These are phyloP conservation scores for Oryza meyeriana DNA, from an alignment of 176 grass and related monocot genomes.

Conservation along the genomic window DNA sequence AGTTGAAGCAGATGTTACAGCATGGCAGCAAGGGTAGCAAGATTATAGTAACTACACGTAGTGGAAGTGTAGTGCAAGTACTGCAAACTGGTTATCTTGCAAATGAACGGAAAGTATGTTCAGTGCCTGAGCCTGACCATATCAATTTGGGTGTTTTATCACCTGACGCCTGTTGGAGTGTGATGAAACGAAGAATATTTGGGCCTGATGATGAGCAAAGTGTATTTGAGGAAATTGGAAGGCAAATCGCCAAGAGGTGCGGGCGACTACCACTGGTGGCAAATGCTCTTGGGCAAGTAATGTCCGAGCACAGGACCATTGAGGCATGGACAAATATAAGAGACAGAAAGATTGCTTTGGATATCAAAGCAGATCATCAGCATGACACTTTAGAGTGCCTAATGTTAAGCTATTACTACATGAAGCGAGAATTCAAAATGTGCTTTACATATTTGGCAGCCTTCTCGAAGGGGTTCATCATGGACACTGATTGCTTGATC, in stretches of 20 bases:
- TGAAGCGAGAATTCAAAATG: constrained; percentile 30
- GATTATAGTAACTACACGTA: not conserved
- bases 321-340: constrained; percentile 35
- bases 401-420: constrained; percentile 44
- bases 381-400: constrained; percentile 21
- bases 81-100: not conserved
- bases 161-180: not conserved
- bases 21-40: not conserved
- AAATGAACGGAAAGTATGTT: not conserved
- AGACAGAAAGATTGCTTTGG: not conserved
- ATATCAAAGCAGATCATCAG: no score
- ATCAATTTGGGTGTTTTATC: not conserved
- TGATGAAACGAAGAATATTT: not conserved
- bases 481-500: constrained; percentile 35
- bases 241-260: constrained; percentile 31
- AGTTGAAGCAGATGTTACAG: not conserved
- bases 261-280: constrained; percentile 41
- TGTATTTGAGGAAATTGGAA: constrained; percentile 13
- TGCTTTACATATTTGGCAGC: constrained; percentile 55
- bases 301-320: constrained; percentile 8
- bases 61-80: not conserved
- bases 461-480: constrained; percentile 39
- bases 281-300: constrained; percentile 33
- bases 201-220: not conserved
- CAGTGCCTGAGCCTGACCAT: not conserved